Base-by-base conservation (phyloP, 495 filamentous ascomycete species). In the Talaromyces nanjingensis region DNA sequence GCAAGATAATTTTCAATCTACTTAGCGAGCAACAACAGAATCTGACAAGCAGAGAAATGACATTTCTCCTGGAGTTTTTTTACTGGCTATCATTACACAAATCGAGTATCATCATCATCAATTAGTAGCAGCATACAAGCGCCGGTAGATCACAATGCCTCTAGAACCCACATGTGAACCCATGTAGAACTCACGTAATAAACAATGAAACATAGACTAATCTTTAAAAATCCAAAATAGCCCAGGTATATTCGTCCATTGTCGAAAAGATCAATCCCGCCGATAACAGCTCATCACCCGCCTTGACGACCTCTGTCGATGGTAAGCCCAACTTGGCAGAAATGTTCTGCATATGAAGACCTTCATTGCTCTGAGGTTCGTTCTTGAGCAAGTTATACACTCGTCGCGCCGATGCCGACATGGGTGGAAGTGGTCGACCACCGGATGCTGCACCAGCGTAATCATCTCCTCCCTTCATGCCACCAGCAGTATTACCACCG, bases 211-310 rank as follows among this genome's bases (percentile, higher is more conserved):
- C 29, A 37, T 24, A 63, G 7, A 14, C 6, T 22, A 53, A 9
- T 56, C 37, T 63, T 65, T 72, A 88, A 61, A 80, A 84, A 25
- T 91, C 87, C 37, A 92, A 76, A 64, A 91, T 75, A 29, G 88
- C 88, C 83, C 87, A 92, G 0, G 89, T 92, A 63, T 82, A 73
- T 67, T 98, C 94, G 77, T 98, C 92, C 27, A 93, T 78, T 11
- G 96, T 98, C 59, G 92, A 91, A 74, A 91, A 98, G 59, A 96
- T 90, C 69, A 91, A 67, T 55, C 92, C 91, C 24, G 84, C 71
- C 6, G 72, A 77, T 47, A 93, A 67, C 71, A 98, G 71, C 75
- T 97, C 92, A 63, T 94, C 89, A 8, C 87, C 86, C 37, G 88
- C 96, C 55, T 81, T 84, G 57, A 83, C 70, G 20, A 96, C 89